Evolutionary conservation across 108 stramenopile genomes (phyloP), one percentile per base, ranked within the genome.

Genomic region (Seminavis robusta): DNA sequence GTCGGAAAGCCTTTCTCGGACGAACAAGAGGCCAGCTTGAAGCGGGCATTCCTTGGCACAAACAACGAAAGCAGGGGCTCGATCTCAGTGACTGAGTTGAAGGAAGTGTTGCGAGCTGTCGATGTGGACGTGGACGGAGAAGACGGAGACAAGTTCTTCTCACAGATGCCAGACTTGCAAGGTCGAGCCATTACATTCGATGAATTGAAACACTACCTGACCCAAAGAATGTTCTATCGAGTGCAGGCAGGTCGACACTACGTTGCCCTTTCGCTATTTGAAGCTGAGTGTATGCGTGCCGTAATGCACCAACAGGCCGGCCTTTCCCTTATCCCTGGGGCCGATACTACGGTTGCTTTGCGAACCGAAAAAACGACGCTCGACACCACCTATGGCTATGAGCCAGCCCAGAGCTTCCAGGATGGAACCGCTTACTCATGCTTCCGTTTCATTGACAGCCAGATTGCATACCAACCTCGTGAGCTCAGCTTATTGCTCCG

Each of bases 211-310:
- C 82, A 90, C 55, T 71, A 95, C 52, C 83, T 98, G 7, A 78
- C 82, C 34, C 83, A 81, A 44, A 78, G 90, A 41, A 67, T 90
- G 9, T 94, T 87, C 69, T 83, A 94, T 63, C 73, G 92, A 65
- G 73, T 91, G 27, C 94, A 99, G 61, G 77, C 84, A 49, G 97
- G 96, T n/a, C 89, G 96, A 11, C 92, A 78, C 52, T 97, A 95
- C 61, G 96, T 95, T 31, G 92, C 89, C 0, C 65, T 99, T 21
- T 93, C 89, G 34, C 56, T 99, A 51, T 81, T 85, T 20, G 98
- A 99, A 62, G 98, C 98, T 8, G 97, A 98, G 57, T 88, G 88
- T 56, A 77, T 99, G 77, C 81, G 98, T 7, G 84, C 94, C 23
- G 88, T 81, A 21, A 77, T 98, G 59, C 98, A 99, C 63, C 72